phyloP scores from a whole-genome alignment of 2,329 filamentous ascomycete species.

The Sporothrix euskadiensis region DNA sequence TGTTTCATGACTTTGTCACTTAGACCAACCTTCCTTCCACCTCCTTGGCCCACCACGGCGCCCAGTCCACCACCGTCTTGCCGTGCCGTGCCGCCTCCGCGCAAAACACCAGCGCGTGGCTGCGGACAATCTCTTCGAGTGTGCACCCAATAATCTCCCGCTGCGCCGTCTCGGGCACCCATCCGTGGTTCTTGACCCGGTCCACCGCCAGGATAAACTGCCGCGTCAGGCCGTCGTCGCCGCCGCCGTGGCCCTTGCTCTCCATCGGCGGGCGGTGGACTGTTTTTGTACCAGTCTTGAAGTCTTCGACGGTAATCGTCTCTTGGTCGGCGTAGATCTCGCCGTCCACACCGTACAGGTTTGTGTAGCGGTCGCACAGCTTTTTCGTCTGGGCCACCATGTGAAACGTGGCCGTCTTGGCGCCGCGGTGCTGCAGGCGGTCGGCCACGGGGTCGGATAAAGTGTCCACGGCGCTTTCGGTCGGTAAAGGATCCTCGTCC shows the following conservation, averaged over 20 bases:
- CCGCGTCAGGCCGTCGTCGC: slow-evolving; percentile 74
- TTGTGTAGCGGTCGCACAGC: slow-evolving; percentile 80
- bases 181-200: slow-evolving; percentile 69
- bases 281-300: slow-evolving; percentile 57
- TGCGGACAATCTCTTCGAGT: slow-evolving; percentile 82
- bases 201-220: slow-evolving; percentile 84
- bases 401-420: slow-evolving; percentile 87
- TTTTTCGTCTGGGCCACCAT: slow-evolving; percentile 90
- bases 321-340: slow-evolving; percentile 83
- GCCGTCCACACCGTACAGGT: slow-evolving; percentile 82
- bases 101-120: slow-evolving; percentile 90
- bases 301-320: slow-evolving; percentile 74
- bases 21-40: slow-evolving; percentile 40
- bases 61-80: slow-evolving; percentile 72
- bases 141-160: slow-evolving; percentile 74
- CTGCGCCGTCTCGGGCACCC: slow-evolving; percentile 71
- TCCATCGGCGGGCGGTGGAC: slow-evolving; percentile 62
- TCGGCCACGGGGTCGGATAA: slow-evolving; percentile 30
- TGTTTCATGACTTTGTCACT: not conserved
- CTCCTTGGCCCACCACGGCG: slow-evolving; percentile 69
- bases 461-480: not conserved
- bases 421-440: slow-evolving; percentile 50
- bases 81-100: slow-evolving; percentile 80
- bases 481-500: slow-evolving; percentile 65
- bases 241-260: slow-evolving; percentile 67